These are phyloP conservation scores for Cryptococcus sp. DNA, from an alignment of 1,284 basidiomycete genomes.

Conservation along the genomic window DNA sequence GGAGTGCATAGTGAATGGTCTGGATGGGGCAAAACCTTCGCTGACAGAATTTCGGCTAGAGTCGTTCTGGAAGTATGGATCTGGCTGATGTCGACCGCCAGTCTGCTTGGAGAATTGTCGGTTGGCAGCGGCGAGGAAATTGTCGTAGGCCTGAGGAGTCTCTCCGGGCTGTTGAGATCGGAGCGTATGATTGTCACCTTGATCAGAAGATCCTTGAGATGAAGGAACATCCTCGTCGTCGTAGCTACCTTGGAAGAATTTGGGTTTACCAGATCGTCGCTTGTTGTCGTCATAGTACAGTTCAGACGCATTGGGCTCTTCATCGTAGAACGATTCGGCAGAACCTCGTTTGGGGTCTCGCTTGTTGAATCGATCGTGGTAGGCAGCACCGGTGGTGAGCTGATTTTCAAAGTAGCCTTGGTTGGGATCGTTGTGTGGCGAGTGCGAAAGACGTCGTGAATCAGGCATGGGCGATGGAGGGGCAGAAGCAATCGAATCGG, in stretches of 20 bases:
- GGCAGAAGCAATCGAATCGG: conserved; percentile 30
- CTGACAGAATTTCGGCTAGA: conserved; percentile 25
- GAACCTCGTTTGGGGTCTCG: conserved; percentile 36
- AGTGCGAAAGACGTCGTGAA: conserved; percentile 13
- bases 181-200: conserved; percentile 36
- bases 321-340: conserved; percentile 47
- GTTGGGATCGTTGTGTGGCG: conserved; percentile 15
- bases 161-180: conserved; percentile 28
- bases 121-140: conserved; percentile 81
- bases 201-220: conserved; percentile 47
- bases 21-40: conserved; percentile 52
- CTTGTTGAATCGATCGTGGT: conserved; percentile 44
- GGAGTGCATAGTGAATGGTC: conserved; percentile 75
- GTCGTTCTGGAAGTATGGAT: conserved; percentile 64
- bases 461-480: conserved; percentile 33
- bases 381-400: conserved; percentile 25
- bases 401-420: conserved; percentile 29
- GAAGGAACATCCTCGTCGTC: conserved; percentile 55
- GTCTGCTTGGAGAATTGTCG: conserved; percentile 72
- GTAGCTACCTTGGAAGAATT: conserved; percentile 53
- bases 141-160: conserved; percentile 56
- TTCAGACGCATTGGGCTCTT: conserved; percentile 41
- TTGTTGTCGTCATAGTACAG: conserved; percentile 36
- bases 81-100: conserved; percentile 58
- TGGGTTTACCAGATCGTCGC: conserved; percentile 42